Conservation (phyloP, 23 red algal species). For the Gracilaria gracilis region DNA sequence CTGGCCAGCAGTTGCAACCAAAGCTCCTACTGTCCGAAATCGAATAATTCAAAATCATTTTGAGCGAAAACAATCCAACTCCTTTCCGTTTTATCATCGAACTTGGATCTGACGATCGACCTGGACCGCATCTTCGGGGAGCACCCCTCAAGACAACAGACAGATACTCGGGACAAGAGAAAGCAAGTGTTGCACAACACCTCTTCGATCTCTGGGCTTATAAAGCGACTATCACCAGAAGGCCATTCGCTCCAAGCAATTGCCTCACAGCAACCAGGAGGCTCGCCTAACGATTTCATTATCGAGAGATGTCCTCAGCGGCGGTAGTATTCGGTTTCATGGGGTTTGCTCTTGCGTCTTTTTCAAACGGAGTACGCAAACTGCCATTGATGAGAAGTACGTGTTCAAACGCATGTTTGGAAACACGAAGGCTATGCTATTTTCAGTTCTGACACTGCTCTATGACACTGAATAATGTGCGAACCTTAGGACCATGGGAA, state of each 20-base stretch:
- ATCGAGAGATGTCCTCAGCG: neutral
- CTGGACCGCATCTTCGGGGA: too few species aligned
- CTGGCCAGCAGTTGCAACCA: neutral
- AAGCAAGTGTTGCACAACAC: too few species aligned
- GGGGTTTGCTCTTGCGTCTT: constrained; percentile 34
- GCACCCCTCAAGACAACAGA: too few species aligned
- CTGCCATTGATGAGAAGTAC: constrained; percentile 66
- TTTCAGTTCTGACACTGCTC: neutral
- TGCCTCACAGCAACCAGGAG: neutral
- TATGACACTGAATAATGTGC: neutral
- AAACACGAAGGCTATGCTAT: neutral
- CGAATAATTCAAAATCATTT: too few species aligned
- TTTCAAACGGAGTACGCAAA: constrained; percentile 63
- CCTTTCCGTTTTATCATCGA: too few species aligned
- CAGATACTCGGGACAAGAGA: too few species aligned
- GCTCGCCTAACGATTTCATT: neutral
- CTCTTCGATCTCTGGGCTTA: neutral
- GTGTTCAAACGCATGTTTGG: neutral
- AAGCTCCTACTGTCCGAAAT: too few species aligned
- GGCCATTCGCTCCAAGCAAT: neutral
- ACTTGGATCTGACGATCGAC: too few species aligned
- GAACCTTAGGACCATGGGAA: constrained; percentile 59
- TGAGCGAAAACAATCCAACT: too few species aligned
- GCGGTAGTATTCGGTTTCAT: constrained; percentile 24
- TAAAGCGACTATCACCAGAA: too few species aligned